A percentile compares a stretch with the other conserved stretches of the same genome.
phyloP scores from a whole-genome alignment of 2,329 filamentous ascomycete species.

The Macroventuria anomochaeta region DNA sequence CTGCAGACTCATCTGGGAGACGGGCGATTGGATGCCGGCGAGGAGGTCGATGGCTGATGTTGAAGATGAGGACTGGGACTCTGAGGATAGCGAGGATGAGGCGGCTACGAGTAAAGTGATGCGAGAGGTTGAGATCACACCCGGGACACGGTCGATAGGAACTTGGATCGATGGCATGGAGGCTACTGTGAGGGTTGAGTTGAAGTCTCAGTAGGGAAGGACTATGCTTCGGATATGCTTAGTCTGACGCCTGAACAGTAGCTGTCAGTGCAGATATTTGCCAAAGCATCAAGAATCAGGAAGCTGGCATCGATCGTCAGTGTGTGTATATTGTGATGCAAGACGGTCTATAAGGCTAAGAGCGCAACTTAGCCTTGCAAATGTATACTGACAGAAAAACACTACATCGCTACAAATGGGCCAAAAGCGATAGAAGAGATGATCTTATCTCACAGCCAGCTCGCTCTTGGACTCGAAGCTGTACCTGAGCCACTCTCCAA shows the following conservation, averaged over 20 bases:
- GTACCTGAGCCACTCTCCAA: slow-evolving; percentile 79
- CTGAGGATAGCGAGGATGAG: slow-evolving; percentile 50
- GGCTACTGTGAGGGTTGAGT: slow-evolving; percentile 74
- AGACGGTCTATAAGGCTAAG: slow-evolving; percentile 12
- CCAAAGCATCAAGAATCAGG: not conserved
- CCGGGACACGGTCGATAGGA: slow-evolving; percentile 81
- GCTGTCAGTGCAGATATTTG: no score
- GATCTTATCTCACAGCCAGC: slow-evolving; percentile 36
- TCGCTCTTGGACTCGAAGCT: slow-evolving; percentile 53
- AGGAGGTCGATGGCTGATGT: slow-evolving; percentile 63
- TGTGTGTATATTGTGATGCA: slow-evolving; percentile 7
- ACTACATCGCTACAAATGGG: slow-evolving; percentile 12
- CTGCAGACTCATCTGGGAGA: slow-evolving; percentile 81
- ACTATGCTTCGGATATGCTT: not conserved
- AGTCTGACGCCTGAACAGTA: not conserved
- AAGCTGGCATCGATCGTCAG: not conserved
- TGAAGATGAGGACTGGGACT: slow-evolving; percentile 57
- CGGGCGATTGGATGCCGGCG: slow-evolving; percentile 86
- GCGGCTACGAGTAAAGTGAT: slow-evolving; percentile 76
- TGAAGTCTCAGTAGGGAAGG: slow-evolving; percentile 24
- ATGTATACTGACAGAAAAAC: slow-evolving; percentile 14
- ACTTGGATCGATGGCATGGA: slow-evolving; percentile 80
- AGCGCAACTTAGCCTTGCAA: slow-evolving; percentile 10
- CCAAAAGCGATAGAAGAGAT: not conserved
- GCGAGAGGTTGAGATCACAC: slow-evolving; percentile 78